Conservation (phyloP, 805 yeast genomes). For the Cyberlindnera suaveolens region DNA sequence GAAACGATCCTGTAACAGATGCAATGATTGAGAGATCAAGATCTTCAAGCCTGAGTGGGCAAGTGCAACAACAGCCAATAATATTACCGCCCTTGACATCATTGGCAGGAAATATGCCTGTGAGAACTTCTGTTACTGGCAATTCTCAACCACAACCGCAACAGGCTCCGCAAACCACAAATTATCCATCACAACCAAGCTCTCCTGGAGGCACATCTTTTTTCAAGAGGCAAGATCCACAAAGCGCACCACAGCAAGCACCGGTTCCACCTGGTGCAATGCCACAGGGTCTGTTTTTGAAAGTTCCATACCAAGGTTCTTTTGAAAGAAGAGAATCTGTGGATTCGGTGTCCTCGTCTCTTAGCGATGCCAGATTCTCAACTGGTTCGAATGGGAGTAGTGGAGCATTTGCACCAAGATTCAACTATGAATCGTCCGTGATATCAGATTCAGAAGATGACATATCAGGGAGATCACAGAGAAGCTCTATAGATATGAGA, state of each 20-base stretch:
- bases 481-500: slow-evolving; percentile 15
- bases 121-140: neutral
- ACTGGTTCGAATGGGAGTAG: slow-evolving; percentile 1
- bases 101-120: slow-evolving; percentile 3
- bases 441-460: slow-evolving; percentile 25
- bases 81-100: slow-evolving; percentile 17
- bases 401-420: slow-evolving; percentile 3
- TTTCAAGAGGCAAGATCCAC: neutral
- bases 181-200: slow-evolving; percentile 3
- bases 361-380: slow-evolving; percentile 13
- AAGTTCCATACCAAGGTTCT: slow-evolving; percentile 24
- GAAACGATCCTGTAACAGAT: slow-evolving; percentile 10
- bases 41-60: slow-evolving; percentile 9
- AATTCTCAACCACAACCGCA: slow-evolving; percentile 4
- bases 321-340: slow-evolving; percentile 24
- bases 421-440: slow-evolving; percentile 19
- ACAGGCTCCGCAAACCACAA: neutral
- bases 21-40: slow-evolving; percentile 10
- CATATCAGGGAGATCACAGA: slow-evolving; percentile 15
- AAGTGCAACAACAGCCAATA: slow-evolving; percentile 8
- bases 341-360: slow-evolving; percentile 19
- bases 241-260: too few species aligned
- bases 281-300: slow-evolving; percentile 24
- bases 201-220: slow-evolving; percentile 1
- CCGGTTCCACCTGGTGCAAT: slow-evolving; percentile 2